A percentile compares a stretch with the other conserved stretches of the same genome.
phyloP scores from a whole-genome alignment of 2,329 filamentous ascomycete species.

The Fusarium stilboides region DNA sequence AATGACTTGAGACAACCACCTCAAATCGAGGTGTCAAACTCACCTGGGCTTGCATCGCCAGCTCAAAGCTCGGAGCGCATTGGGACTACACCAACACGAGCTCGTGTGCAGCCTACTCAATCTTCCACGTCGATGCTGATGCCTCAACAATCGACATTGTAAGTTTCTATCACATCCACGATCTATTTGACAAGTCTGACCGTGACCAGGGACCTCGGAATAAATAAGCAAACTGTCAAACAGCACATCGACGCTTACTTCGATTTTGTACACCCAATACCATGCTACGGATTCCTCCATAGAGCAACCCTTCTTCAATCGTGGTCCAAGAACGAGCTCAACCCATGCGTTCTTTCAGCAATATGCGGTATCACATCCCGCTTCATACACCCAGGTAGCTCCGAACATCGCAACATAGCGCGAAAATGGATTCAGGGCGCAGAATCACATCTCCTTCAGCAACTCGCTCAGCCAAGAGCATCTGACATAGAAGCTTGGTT shows the following conservation, averaged over 20 bases:
- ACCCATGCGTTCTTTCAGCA: slow-evolving; percentile 6
- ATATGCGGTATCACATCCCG: slow-evolving; percentile 30
- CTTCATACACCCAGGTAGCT: neutral
- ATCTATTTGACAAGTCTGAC: rapidly evolving
- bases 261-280: slow-evolving; percentile 28
- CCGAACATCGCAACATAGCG: neutral
- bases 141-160: neutral
- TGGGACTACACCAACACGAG: too few species aligned
- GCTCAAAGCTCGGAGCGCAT: neutral
- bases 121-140: neutral
- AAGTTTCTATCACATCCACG: rapidly evolving
- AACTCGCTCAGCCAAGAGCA: slow-evolving; percentile 25
- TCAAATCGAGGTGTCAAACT: neutral
- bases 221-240: slow-evolving; percentile 13
- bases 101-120: neutral
- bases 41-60: neutral
- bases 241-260: slow-evolving; percentile 35
- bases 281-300: slow-evolving; percentile 30
- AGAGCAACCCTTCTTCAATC: slow-evolving; percentile 26
- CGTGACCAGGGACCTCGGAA: slow-evolving; percentile 4
- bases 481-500: slow-evolving; percentile 45
- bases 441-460: slow-evolving; percentile 30
- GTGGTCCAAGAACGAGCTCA: slow-evolving; percentile 27
- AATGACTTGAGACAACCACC: neutral
- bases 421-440: slow-evolving; percentile 38